Evolutionary conservation across 148 eudicot genomes (phyloP).

Genomic region (Rhododendron henanense): DNA sequence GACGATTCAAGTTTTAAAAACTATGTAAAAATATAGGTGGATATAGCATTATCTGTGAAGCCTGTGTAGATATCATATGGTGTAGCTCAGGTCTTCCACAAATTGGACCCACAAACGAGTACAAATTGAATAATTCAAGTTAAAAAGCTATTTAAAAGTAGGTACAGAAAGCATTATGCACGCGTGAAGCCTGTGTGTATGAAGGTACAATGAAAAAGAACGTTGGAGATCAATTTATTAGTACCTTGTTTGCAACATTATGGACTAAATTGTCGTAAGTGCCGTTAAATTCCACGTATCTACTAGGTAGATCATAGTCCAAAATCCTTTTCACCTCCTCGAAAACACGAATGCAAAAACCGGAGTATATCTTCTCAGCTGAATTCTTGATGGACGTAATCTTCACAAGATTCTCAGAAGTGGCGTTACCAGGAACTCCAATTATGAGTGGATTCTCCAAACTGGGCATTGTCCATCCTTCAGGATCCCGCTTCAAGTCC

Average conservation of each 20-base stretch:
- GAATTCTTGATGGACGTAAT: not conserved
- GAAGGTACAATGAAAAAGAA: not conserved
- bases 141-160: not conserved
- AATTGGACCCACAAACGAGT: not conserved
- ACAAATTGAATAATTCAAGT: not conserved
- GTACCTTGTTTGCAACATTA: conserved; percentile 14
- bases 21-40: not conserved
- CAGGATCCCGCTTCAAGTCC: not conserved
- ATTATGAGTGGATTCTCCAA: not conserved
- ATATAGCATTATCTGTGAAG: not conserved
- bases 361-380: not conserved
- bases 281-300: not conserved
- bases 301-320: not conserved
- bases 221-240: not conserved
- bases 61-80: not conserved
- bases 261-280: conserved; percentile 7
- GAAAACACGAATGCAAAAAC: conserved; percentile 12
- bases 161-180: not conserved
- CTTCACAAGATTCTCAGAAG: not conserved
- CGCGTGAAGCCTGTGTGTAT: not conserved
- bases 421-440: not conserved
- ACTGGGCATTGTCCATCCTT: conserved; percentile 8
- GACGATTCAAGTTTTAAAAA: not conserved
- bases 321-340: not conserved
- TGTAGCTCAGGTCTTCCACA: conserved; percentile 1